phyloP scores from a whole-genome alignment of 2,329 filamentous ascomycete genomes.

The Didymella pomorum region DNA sequence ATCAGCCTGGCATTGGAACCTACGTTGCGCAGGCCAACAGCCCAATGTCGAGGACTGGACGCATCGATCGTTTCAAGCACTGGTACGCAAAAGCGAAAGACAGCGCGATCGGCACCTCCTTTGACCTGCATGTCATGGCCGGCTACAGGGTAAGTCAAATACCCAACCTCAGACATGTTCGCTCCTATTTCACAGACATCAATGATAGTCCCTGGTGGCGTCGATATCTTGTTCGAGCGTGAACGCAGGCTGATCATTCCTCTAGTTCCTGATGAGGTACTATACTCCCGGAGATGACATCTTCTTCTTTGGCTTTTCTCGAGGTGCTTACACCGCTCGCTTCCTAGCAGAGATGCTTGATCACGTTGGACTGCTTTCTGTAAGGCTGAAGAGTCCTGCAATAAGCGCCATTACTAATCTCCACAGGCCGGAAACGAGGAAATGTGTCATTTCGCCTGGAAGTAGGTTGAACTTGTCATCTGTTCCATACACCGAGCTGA shows the following conservation, averaged over 20 bases:
- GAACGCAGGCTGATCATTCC: neutral
- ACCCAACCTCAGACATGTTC: neutral
- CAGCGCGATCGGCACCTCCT: conserved; percentile 75
- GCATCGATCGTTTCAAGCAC: conserved; percentile 65
- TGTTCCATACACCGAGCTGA: neutral
- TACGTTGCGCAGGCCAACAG: conserved; percentile 64
- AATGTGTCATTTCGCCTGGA: conserved; percentile 85
- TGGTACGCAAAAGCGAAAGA: conserved; percentile 80
- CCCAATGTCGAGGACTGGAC: conserved; percentile 65
- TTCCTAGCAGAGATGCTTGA: conserved; percentile 81
- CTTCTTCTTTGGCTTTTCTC: conserved; percentile 59
- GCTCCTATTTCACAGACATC: neutral
- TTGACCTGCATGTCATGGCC: conserved; percentile 83
- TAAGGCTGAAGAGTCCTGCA: conserved; percentile 18
- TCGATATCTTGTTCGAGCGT: neutral
- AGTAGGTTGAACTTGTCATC: conserved; percentile 45
- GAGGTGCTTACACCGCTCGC: conserved; percentile 61
- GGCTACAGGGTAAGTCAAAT: conserved; percentile 75
- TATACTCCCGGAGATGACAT: conserved; percentile 59
- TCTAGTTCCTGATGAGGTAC: conserved; percentile 58
- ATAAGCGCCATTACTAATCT: neutral
- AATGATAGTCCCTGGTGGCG: neutral
- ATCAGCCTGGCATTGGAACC: conserved; percentile 70
- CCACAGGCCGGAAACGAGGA: conserved; percentile 77
- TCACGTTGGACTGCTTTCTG: conserved; percentile 76